Evolutionary conservation across 2,329 filamentous ascomycete species (phyloP), one percentile per base, ranked within the genome.

Genomic region (Ophiocordyceps camponoti-saundersi): DNA sequence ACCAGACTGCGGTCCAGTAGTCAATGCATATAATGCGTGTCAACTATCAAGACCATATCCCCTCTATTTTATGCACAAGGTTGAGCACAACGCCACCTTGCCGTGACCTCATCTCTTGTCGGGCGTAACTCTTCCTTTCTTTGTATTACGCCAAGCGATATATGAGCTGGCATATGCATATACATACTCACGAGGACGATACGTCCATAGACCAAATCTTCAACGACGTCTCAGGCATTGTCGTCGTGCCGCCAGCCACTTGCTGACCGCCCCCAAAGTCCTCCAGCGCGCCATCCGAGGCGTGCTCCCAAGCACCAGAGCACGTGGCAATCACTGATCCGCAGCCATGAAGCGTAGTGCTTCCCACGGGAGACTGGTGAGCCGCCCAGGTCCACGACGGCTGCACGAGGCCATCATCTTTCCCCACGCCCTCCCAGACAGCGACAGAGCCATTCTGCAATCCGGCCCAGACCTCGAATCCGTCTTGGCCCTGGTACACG

Each of bases 401-500:
- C 23, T 62, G 55, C 21, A 65, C 56, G 7, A 64, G 60, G 16
- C 74, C 75, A 42, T 64, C 67, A 3, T 51, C 52, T 39, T 57
- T 61, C 23, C 77, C 76, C 0, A 79, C 70, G 12, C 66, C 65
- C 42, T 80, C 73, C 72, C 75, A 82, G 7, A 80, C 69, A 42
- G 66, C 65, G n/a, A 79, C 71, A 3, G 60, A 55, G 1, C 79
- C 77, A 50, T 70, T 63, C 42, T 67, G 64, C 1, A 71, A 69
- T 2, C 78, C 79, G 6, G 73, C 73, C 78, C 78, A 82, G 43
- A 81, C 66, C 57, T 82, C 79, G 50, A 77, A 78, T 2, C 69
- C 48, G 0, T 51, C 53, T 3, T 55, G 50, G 5, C 66, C 64
- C 0, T 67, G 62, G 51, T 74, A 81, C 3, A 77, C 66, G 55